Conservation (phyloP, 2,329 filamentous ascomycete species). For the Phaeosphaeria sp. region DNA sequence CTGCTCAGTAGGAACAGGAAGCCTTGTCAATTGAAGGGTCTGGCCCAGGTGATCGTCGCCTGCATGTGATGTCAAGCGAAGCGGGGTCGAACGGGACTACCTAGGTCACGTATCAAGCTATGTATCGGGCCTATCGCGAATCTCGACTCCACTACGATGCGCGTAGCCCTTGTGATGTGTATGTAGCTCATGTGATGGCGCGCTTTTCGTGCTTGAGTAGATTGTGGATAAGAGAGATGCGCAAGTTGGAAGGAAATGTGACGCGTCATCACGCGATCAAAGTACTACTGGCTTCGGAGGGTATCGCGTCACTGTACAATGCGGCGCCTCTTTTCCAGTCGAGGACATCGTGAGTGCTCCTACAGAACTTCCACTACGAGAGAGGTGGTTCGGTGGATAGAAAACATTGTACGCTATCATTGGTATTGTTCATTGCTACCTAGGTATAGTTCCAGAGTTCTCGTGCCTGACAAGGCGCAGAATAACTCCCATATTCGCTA, state of each 20-base stretch:
- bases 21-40: background rate
- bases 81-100: background rate
- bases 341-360: too few relatives aligned
- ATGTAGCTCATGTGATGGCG: constrained; percentile 3
- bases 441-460: constrained; percentile 2
- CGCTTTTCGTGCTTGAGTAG: background rate
- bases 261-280: too few relatives aligned
- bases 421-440: constrained; percentile 5
- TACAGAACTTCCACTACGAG: too few relatives aligned
- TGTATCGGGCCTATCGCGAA: background rate
- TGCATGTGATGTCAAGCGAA: constrained; percentile 4
- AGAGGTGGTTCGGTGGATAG: too few relatives aligned
- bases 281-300: too few relatives aligned
- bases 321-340: too few relatives aligned
- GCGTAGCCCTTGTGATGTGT: background rate
- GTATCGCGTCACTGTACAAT: too few relatives aligned
- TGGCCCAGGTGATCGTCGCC: background rate
- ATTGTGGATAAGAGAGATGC: too few relatives aligned
- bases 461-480: background rate
- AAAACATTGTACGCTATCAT: background rate
- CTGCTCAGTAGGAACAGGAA: background rate
- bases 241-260: too few relatives aligned
- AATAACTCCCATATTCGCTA: background rate
- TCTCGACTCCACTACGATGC: too few relatives aligned
- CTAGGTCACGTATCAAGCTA: too few relatives aligned